Base-by-base conservation (phyloP, 805 yeast genomes). In the Saccharomycopsis babjevae region DNA sequence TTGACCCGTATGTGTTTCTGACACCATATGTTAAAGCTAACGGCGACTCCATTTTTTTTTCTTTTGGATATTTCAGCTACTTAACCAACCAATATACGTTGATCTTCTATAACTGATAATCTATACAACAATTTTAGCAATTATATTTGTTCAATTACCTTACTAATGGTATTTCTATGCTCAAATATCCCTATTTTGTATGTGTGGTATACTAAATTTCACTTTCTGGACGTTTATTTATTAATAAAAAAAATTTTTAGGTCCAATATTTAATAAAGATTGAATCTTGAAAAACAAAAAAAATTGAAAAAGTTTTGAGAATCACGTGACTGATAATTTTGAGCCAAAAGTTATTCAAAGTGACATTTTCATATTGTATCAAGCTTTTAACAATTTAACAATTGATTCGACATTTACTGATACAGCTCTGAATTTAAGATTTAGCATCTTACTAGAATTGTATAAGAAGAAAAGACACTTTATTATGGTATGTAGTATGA, bases 1-100 rank as follows among this genome's bases (percentile, higher is more conserved):
- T 77, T 3, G 89, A 78, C 66, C 82, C 82, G 59, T 90, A 77
- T 66, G 84, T 84, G 66, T 80, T 76, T 61, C 97, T 82, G 15
- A 77, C 82, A 18, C 80, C 80, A 65, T 67, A 73, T 0, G 80
- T 76, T 10, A 55, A 18, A 16, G 52, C 57, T n/a, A 63, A 58
- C 34, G 57, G 46, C 13, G 62, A 59, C 16, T 42, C 30, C 60
- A 55, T 61, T 16, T 36, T 20, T 39, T 8, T 16, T 25, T 13
- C 5, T 50, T 2, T 16, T 25, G 22, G 28, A 11, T 5, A 42
- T 34, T 13, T 34, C 10, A 13, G 15, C 15, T 13, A 7, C 10
- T 10, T 13, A 34, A 34, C 10, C 38, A 10, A 34, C 38, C 15
- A 42, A n/a, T 42, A n/a, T 42, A 10, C 3, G 7, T 20, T 18